A percentile compares a stretch with the other conserved stretches of the same genome.
phyloP scores from a whole-genome alignment of 805 yeast genomes.

The Saturnispora sekii region DNA sequence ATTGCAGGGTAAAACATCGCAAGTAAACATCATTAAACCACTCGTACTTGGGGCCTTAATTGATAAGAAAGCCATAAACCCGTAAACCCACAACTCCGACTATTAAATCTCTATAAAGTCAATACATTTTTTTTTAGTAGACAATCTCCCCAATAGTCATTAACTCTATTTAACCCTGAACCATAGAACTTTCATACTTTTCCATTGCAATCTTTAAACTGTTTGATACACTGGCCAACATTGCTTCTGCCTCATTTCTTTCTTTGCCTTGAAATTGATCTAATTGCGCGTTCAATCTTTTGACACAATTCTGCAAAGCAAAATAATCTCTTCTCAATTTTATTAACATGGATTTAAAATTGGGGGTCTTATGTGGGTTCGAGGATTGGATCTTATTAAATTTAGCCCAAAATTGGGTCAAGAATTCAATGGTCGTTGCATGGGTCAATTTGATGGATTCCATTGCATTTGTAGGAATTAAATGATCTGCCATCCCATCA shows the following conservation, averaged over 20 bases:
- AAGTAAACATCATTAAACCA: no score
- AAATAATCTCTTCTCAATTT: slow-evolving; percentile 36
- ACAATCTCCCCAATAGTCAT: no score
- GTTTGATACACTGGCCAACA: slow-evolving; percentile 34
- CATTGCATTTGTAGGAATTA: slow-evolving; percentile 14
- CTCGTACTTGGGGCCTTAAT: no score
- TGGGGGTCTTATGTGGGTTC: slow-evolving; percentile 22
- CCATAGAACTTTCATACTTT: slow-evolving; percentile 35
- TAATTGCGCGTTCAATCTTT: slow-evolving; percentile 30
- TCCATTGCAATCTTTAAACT: slow-evolving; percentile 39
- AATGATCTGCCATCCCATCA: neutral
- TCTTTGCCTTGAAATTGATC: slow-evolving; percentile 11
- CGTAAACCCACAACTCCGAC: no score
- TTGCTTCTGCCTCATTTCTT: slow-evolving; percentile 14
- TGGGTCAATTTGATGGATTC: slow-evolving; percentile 54
- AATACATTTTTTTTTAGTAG: no score
- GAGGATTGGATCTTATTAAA: slow-evolving; percentile 31
- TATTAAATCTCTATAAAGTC: no score
- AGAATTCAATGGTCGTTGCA: slow-evolving; percentile 64
- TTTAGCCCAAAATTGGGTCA: slow-evolving; percentile 67
- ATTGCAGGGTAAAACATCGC: no score
- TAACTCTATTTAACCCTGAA: slow-evolving; percentile 8
- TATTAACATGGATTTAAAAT: slow-evolving; percentile 24
- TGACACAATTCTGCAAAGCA: slow-evolving; percentile 39
- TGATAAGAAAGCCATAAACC: no score